These are phyloP conservation scores for Orychophragmus violaceus DNA, from an alignment of 345 rosid species.

Conservation along the genomic window DNA sequence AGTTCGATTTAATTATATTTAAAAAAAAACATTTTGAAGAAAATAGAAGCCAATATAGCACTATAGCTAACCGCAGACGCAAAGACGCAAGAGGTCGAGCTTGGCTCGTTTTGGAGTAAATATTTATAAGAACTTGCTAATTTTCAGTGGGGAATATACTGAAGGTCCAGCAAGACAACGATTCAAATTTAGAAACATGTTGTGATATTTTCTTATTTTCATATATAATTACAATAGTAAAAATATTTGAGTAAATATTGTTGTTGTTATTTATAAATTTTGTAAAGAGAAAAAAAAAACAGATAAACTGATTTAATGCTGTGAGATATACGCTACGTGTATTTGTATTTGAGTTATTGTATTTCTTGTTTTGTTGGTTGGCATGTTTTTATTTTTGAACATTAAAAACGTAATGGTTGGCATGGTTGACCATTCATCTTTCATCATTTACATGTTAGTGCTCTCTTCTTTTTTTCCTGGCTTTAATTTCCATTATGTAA, in stretches of 20 bases:
- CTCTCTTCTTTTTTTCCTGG: background rate
- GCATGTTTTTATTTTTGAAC: too few species aligned
- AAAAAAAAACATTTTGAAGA: background rate
- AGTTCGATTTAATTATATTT: too few species aligned
- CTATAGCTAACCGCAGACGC: background rate
- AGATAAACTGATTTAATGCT: background rate
- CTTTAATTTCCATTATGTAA: constrained; percentile 1
- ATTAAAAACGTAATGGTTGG: too few species aligned
- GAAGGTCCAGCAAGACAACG: background rate
- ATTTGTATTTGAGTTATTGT: background rate
- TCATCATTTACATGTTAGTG: constrained; percentile 4
- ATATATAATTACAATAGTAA: background rate
- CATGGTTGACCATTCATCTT: background rate
- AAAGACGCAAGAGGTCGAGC: background rate
- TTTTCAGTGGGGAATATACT: background rate
- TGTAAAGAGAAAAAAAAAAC: background rate
- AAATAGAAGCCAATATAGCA: background rate
- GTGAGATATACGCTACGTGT: background rate
- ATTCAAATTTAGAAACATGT: background rate
- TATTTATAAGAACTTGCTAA: background rate
- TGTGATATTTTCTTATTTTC: background rate
- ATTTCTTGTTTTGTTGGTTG: background rate
- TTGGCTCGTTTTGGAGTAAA: background rate
- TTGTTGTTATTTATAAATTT: background rate
- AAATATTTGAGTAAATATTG: background rate